Evolutionary conservation across 2,329 filamentous ascomycete species (phyloP).

Genomic region (Aspergillus clavatus): DNA sequence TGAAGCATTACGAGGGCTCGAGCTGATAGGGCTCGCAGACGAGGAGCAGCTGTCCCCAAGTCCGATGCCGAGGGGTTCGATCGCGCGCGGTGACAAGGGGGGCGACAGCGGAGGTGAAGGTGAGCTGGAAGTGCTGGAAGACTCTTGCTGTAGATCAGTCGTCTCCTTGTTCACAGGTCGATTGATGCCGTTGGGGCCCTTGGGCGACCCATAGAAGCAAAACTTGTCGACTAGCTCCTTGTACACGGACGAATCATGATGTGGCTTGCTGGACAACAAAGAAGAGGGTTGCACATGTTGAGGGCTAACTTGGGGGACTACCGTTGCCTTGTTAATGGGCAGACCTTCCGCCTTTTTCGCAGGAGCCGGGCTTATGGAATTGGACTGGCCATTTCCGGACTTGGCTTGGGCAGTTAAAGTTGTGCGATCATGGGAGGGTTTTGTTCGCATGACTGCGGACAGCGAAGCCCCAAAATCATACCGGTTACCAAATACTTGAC

Average conservation of each 20-base stretch:
- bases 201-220: slow-evolving; percentile 69
- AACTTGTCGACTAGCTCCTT: slow-evolving; percentile 98
- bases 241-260: slow-evolving; percentile 82
- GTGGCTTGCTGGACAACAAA: slow-evolving; percentile 58
- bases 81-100: slow-evolving; percentile 22
- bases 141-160: background rate
- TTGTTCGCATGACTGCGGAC: slow-evolving; percentile 67
- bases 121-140: background rate
- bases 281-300: slow-evolving; percentile 46
- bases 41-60: slow-evolving; percentile 40
- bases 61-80: slow-evolving; percentile 8
- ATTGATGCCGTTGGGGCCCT: slow-evolving; percentile 26
- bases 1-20: slow-evolving; percentile 23
- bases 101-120: slow-evolving; percentile 20
- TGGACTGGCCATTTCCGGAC: slow-evolving; percentile 43
- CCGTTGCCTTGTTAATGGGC: slow-evolving; percentile 14
- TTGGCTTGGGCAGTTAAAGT: slow-evolving; percentile 53
- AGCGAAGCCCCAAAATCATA: slow-evolving; percentile 97
- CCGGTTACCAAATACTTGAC: slow-evolving; percentile 79
- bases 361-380: slow-evolving; percentile 11
- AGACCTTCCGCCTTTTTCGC: slow-evolving; percentile 4
- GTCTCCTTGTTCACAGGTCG: background rate
- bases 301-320: slow-evolving; percentile 15
- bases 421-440: slow-evolving; percentile 59
- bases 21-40: slow-evolving; percentile 36